Evolutionary conservation across 495 filamentous ascomycete genomes (phyloP).

Genomic region (Venustampulla echinocandica): DNA sequence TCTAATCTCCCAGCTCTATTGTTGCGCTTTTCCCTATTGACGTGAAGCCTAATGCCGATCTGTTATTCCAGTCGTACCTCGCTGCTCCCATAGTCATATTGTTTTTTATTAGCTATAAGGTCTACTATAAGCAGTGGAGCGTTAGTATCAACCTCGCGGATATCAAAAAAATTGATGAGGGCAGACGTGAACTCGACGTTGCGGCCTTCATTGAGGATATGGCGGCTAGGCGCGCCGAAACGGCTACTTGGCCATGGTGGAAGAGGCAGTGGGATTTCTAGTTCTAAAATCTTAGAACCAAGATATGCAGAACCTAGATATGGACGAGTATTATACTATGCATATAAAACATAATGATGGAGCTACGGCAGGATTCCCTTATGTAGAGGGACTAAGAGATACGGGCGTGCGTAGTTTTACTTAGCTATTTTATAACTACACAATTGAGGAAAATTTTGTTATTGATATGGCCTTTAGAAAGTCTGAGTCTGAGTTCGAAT

Average conservation of each 20-base stretch:
- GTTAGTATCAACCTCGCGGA: conserved; percentile 31
- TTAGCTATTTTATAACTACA: no score
- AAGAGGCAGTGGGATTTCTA: conserved; percentile 23
- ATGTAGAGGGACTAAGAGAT: no score
- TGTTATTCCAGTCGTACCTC: conserved; percentile 74
- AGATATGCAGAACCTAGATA: no score
- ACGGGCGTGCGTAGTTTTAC: no score
- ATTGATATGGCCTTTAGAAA: no score
- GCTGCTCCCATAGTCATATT: conserved; percentile 69
- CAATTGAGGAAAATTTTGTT: no score
- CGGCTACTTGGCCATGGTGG: conserved; percentile 44
- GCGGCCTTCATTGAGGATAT: conserved; percentile 15
- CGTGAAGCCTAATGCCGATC: conserved; percentile 43
- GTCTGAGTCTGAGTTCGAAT: no score
- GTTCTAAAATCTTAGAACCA: conserved; percentile 9
- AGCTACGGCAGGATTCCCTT: no score
- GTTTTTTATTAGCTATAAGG: conserved; percentile 72
- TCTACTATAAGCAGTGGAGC: conserved; percentile 54
- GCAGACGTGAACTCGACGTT: conserved; percentile 42
- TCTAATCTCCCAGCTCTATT: conserved; percentile 92
- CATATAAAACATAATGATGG: no score
- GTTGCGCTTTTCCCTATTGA: conserved; percentile 69
- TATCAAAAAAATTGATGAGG: conserved; percentile 58
- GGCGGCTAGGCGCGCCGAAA: conserved; percentile 39
- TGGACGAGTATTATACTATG: no score